Conservation (phyloP, 139 green algal genomes). For the Volvox africanus region DNA sequence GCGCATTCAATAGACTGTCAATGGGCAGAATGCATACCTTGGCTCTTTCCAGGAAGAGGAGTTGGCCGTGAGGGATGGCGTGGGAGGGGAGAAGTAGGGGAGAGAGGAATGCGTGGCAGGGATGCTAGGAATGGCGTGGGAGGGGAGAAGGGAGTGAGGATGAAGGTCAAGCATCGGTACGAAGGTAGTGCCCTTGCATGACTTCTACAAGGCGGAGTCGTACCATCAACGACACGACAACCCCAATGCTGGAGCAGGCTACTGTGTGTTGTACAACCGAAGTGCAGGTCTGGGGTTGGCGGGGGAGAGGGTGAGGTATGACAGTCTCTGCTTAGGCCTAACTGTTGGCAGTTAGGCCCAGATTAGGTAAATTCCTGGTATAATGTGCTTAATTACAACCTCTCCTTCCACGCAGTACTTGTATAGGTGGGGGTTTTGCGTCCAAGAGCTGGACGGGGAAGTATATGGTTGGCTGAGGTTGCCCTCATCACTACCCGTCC, state of each 20-base stretch:
- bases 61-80: too few relatives aligned
- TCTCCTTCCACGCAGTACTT: too few relatives aligned
- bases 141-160: too few relatives aligned
- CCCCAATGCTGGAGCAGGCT: slow-evolving; percentile 55
- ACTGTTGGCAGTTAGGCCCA: too few relatives aligned
- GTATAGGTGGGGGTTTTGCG: background rate
- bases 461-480: background rate
- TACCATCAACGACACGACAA: slow-evolving; percentile 59
- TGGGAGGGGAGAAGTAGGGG: too few relatives aligned
- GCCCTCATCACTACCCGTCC: background rate
- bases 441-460: background rate
- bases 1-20: too few relatives aligned
- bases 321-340: background rate
- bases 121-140: too few relatives aligned
- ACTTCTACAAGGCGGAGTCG: slow-evolving; percentile 53
- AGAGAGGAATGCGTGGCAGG: too few relatives aligned
- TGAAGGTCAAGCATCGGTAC: slow-evolving; percentile 62
- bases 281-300: slow-evolving; percentile 38
- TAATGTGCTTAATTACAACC: too few relatives aligned
- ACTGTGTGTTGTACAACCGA: slow-evolving; percentile 58
- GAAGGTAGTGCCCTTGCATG: slow-evolving; percentile 50
- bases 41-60: too few relatives aligned
- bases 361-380: too few relatives aligned
- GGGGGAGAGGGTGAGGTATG: background rate
- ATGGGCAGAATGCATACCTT: too few relatives aligned